Conservation (phyloP, 2,329 filamentous ascomycete species). For the Beauveria caledonica region DNA sequence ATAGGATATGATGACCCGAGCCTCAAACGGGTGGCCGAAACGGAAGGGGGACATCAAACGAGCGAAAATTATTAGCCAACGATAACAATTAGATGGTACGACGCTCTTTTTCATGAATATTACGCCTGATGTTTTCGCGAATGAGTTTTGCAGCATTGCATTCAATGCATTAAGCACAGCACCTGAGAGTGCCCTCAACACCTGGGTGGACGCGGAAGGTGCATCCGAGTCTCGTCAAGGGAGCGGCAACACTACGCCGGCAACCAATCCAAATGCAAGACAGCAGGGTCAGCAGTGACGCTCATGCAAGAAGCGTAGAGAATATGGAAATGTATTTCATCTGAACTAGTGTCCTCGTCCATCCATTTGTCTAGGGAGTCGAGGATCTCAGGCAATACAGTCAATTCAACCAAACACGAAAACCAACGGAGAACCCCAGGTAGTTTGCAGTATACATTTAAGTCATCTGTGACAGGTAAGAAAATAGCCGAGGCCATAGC, state of each 20-base stretch:
- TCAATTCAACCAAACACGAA: background rate
- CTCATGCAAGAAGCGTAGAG: background rate
- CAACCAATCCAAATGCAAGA: background rate
- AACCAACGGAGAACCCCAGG: background rate
- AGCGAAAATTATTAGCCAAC: background rate
- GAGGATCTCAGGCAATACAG: background rate
- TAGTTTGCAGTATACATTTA: conserved; percentile 9
- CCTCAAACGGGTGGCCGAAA: background rate
- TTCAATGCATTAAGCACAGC: background rate
- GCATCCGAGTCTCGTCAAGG: background rate
- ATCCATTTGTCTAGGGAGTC: background rate
- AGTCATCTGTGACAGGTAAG: conserved; percentile 1
- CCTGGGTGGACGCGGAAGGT: background rate
- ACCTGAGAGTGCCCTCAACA: background rate
- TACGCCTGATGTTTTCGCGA: background rate
- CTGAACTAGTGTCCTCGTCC: conserved; percentile 3
- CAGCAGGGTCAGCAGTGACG: too few species aligned
- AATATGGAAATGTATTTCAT: conserved; percentile 11
- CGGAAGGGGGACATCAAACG: background rate
- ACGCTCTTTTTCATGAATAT: background rate
- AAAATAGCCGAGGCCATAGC: background rate
- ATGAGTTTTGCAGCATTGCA: background rate
- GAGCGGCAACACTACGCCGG: background rate
- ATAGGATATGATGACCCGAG: background rate
- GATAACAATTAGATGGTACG: background rate